Conservation (phyloP, 2,329 filamentous ascomycete species). For the Penicillium sp. region DNA sequence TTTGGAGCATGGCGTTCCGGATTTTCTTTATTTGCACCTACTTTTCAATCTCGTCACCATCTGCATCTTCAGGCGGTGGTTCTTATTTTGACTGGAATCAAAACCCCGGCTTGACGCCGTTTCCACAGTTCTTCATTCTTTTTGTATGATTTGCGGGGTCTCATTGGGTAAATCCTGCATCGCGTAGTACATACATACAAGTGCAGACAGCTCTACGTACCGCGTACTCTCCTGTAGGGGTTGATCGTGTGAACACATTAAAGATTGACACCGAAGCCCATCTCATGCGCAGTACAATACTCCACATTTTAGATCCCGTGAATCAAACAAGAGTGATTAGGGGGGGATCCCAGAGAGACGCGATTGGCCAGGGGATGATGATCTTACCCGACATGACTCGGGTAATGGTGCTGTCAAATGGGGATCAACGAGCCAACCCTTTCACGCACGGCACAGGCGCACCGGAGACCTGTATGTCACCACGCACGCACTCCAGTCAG, state of each 20-base stretch:
- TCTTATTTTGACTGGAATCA: slow-evolving; percentile 6
- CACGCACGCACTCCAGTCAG: not conserved
- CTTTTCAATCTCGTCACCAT: not conserved
- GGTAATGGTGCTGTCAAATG: not conserved
- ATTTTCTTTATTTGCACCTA: slow-evolving; percentile 4
- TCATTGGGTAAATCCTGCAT: not conserved
- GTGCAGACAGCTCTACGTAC: not conserved
- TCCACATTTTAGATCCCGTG: not conserved
- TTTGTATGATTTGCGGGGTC: not conserved
- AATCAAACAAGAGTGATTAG: not conserved
- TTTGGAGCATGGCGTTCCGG: slow-evolving; percentile 22
- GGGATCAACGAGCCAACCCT: not conserved
- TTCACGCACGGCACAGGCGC: too few relatives aligned
- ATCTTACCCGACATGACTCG: not conserved
- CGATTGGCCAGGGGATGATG: not conserved
- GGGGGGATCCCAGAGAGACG: not conserved
- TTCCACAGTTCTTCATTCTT: not conserved
- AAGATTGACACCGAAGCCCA: too few relatives aligned
- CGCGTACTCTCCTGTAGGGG: too few relatives aligned
- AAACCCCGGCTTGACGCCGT: slow-evolving; percentile 11
- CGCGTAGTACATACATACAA: not conserved
- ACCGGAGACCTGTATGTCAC: not conserved
- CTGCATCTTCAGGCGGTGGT: not conserved
- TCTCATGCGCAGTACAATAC: too few relatives aligned
- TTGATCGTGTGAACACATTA: too few relatives aligned